Evolutionary conservation across 106 monocot species (phyloP), one percentile per base, ranked within the genome.

Genomic region (Gastrodia elata): DNA sequence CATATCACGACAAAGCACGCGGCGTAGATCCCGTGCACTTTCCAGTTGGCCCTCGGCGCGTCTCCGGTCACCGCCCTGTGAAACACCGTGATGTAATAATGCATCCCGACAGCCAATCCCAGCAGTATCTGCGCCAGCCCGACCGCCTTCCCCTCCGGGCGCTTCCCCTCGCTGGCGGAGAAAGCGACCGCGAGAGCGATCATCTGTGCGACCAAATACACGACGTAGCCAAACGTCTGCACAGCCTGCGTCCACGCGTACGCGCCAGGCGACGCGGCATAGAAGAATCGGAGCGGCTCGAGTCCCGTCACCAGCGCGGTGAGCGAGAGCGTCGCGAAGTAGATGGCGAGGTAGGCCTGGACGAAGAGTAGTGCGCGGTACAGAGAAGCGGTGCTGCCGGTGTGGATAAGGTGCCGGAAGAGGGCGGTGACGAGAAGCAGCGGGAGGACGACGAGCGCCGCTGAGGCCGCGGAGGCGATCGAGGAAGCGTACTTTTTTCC

Each of bases 71-170:
- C 89, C 4, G 94, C 94, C 28, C 85, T 78, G 83, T 94, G 94
- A 77, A 94, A 87, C 15, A 94, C 91, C 26, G 85, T 87, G 0
- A 77, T 82, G 82, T 94, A 91, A 75, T 94, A 91, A 74, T 94
- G 94, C 69, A 87, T 65, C 6, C 89, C 94, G 18, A 94, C 94
- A 4, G 87, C 74, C 77, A 86, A 67, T 34, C 68, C 82, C 42
- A 83, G 56, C 32, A 49, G 15, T 38, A 49, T 68, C 72, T 49
- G 44, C 5, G 68, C 71, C 18, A 68, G 64, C 38, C 70, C 44
- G 42, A 61, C 64, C n/a, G 61, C 69, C 26, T 41, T 68, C n/a
- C 49, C 28, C 38, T 70, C 33, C 18, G 38, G 26, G 15, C 65
- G 22, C 59, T 58, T 41, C 27, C 58, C 36, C 38, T 77, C 67